Evolutionary conservation across 2,329 filamentous ascomycete species (phyloP).

Genomic region (Cercospora sojina): DNA sequence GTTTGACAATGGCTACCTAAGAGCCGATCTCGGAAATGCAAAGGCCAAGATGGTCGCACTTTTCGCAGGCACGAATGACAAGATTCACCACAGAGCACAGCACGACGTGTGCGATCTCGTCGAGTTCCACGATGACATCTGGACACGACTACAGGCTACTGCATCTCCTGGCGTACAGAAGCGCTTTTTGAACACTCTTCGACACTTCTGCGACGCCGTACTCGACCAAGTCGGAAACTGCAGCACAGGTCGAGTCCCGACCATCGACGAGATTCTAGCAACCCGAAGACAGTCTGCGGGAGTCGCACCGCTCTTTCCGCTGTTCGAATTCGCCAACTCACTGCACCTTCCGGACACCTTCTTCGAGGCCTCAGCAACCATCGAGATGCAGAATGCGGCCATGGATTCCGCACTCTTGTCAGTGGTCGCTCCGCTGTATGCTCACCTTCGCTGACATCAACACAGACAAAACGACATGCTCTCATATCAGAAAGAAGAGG

Average conservation of each 20-base stretch:
- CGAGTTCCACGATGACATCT: not conserved
- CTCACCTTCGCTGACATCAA: not conserved
- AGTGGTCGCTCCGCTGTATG: not conserved
- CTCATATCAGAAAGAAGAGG: not conserved
- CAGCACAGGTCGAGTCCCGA: not conserved
- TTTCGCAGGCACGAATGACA: not conserved
- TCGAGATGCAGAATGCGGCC: not conserved
- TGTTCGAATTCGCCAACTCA: not conserved
- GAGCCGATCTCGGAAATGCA: not conserved
- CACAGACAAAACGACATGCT: not conserved
- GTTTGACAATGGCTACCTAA: conserved; percentile 11
- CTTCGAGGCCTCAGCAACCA: not conserved
- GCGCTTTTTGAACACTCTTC: not conserved
- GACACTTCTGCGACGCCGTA: not conserved
- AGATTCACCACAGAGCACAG: not conserved
- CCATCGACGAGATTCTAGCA: not conserved
- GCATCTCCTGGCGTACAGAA: not conserved
- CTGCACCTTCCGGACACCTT: not conserved
- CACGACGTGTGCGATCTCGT: not conserved
- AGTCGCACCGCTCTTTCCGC: not conserved
- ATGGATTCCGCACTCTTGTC: not conserved
- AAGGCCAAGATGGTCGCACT: not conserved
- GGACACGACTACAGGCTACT: not conserved
- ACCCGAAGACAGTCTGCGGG: not conserved
- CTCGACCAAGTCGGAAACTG: not conserved